Conservation (phyloP, 306 rosid genomes). For the Vigna mungo region DNA sequence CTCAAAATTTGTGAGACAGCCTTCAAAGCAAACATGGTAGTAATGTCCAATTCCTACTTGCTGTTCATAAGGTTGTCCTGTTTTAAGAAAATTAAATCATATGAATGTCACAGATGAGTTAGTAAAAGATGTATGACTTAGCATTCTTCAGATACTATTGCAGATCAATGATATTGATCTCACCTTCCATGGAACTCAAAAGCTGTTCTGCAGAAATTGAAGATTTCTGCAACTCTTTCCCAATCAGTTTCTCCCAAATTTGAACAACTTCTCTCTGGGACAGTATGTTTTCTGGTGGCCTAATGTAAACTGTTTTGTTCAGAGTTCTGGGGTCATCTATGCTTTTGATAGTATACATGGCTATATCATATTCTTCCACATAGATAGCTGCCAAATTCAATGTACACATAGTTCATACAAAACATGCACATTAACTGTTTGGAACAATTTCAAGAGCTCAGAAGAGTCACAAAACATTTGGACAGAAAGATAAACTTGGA, state of each 20-base stretch:
- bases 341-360: slow-evolving; percentile 65
- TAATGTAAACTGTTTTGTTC: slow-evolving; percentile 68
- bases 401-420: not conserved
- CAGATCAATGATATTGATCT: slow-evolving; percentile 1
- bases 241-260: slow-evolving; percentile 66
- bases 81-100: not conserved
- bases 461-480: not conserved
- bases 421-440: not conserved
- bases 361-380: slow-evolving; percentile 86
- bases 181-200: slow-evolving; percentile 58
- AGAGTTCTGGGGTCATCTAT: slow-evolving; percentile 72
- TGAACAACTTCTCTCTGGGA: slow-evolving; percentile 74
- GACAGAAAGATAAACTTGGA: not conserved
- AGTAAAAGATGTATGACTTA: not conserved
- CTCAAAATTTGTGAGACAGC: slow-evolving; percentile 66
- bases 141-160: not conserved
- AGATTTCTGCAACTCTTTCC: slow-evolving; percentile 58
- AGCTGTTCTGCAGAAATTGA: slow-evolving; percentile 59
- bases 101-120: not conserved
- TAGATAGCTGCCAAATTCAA: slow-evolving; percentile 51
- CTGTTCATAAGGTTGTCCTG: slow-evolving; percentile 53
- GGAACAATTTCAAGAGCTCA: not conserved
- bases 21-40: slow-evolving; percentile 72
- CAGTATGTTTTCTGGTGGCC: slow-evolving; percentile 68
- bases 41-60: slow-evolving; percentile 68